Conservation (phyloP, 2,329 filamentous ascomycete genomes). For the Pseudophaeomoniella oleicola region DNA sequence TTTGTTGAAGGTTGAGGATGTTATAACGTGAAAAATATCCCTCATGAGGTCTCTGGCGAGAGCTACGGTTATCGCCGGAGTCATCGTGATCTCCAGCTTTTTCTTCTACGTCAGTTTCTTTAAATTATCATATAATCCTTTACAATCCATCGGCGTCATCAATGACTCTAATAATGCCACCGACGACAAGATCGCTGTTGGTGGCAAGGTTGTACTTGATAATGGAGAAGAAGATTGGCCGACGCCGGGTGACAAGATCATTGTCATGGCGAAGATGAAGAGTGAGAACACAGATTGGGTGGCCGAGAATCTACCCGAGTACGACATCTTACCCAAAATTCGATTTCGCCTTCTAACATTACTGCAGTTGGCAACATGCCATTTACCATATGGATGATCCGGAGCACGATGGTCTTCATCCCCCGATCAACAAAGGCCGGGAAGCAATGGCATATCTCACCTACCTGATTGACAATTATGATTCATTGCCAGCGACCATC, state of each 20-base stretch:
- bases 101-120: background rate
- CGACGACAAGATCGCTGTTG: too few relatives aligned
- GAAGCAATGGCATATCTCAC: slow-evolving; percentile 49
- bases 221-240: too few relatives aligned
- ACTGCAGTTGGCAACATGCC: slow-evolving; percentile 6
- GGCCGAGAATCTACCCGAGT: background rate
- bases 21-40: too few relatives aligned
- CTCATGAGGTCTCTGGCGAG: too few relatives aligned
- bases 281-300: background rate
- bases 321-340: background rate
- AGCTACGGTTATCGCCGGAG: background rate
- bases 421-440: slow-evolving; percentile 44
- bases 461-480: slow-evolving; percentile 48
- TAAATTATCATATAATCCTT: background rate
- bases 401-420: slow-evolving; percentile 15
- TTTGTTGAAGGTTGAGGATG: too few relatives aligned
- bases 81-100: background rate
- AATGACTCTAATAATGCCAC: too few relatives aligned
- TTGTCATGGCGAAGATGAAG: background rate
- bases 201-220: too few relatives aligned
- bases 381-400: slow-evolving; percentile 16
- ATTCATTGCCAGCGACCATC: slow-evolving; percentile 40
- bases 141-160: too few relatives aligned
- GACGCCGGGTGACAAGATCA: background rate
- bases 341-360: background rate